A percentile compares a stretch with the other conserved stretches of the same genome.
These are phyloP conservation scores for Ogataea haglerorum DNA, from an alignment of 805 yeast species.

Conservation along the genomic window DNA sequence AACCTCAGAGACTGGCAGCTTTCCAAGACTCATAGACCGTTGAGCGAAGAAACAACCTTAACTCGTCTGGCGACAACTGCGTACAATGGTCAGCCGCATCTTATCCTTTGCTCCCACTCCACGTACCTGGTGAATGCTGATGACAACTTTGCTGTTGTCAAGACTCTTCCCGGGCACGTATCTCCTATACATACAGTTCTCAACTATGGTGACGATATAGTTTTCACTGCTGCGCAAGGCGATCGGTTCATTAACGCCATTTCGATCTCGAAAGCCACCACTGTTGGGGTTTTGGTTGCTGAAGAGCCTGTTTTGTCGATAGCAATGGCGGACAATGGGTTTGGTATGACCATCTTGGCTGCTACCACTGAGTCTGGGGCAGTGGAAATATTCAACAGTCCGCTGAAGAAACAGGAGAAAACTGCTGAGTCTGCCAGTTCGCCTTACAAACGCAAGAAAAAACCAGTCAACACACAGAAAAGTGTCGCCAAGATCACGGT, in stretches of 20 bases:
- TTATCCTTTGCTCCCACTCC: slow-evolving; percentile 66
- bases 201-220: slow-evolving; percentile 39
- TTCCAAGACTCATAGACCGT: slow-evolving; percentile 40
- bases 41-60: slow-evolving; percentile 25
- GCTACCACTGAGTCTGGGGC: slow-evolving; percentile 73
- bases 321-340: slow-evolving; percentile 33
- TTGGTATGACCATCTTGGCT: slow-evolving; percentile 38
- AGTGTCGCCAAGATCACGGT: slow-evolving; percentile 44
- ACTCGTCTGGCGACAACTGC: slow-evolving; percentile 23
- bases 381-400: slow-evolving; percentile 67
- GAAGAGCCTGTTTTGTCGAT: slow-evolving; percentile 56
- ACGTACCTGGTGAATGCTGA: slow-evolving; percentile 50
- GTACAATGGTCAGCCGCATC: slow-evolving; percentile 34
- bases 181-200: slow-evolving; percentile 56
- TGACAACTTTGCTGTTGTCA: slow-evolving; percentile 36
- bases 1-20: slow-evolving; percentile 45
- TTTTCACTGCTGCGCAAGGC: slow-evolving; percentile 67
- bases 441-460: slow-evolving; percentile 43
- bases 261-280: slow-evolving; percentile 42
- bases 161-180: slow-evolving; percentile 73
- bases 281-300: slow-evolving; percentile 61
- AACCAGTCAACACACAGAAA: slow-evolving; percentile 48
- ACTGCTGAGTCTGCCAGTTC: slow-evolving; percentile 14
- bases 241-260: slow-evolving; percentile 82
- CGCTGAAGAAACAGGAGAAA: slow-evolving; percentile 31